A percentile compares a stretch with the other conserved stretches of the same genome.
Evolutionary conservation across 2,329 filamentous ascomycete species (phyloP).

Genomic region (Paecilomyces fulvus): DNA sequence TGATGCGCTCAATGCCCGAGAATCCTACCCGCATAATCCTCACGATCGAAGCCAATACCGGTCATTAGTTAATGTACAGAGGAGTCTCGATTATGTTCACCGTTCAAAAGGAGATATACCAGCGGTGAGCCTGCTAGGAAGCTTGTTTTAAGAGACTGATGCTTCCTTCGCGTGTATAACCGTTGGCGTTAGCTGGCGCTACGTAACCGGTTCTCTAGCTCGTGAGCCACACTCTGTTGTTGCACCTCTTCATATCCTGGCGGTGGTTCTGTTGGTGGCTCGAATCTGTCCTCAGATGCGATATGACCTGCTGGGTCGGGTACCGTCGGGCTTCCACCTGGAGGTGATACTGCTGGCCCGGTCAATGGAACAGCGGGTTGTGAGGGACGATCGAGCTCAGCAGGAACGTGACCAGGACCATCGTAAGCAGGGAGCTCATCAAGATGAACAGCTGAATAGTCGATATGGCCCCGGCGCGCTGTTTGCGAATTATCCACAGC

Average conservation of each 20-base stretch:
- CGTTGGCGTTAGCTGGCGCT: conserved; percentile 16
- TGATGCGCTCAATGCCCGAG: background rate
- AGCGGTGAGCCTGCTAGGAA: background rate
- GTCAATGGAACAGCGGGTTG: background rate
- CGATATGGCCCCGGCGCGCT: conserved; percentile 40
- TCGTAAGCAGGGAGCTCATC: conserved; percentile 88
- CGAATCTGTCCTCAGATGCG: conserved; percentile 24
- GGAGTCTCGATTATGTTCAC: background rate
- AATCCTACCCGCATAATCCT: background rate
- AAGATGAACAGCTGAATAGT: conserved; percentile 60
- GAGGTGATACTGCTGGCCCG: background rate
- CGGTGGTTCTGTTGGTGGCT: conserved; percentile 64
- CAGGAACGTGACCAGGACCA: conserved; percentile 39
- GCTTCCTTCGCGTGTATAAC: background rate
- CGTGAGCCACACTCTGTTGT: conserved; percentile 66
- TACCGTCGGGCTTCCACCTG: background rate
- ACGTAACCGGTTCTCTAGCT: conserved; percentile 54
- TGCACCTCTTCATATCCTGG: conserved; percentile 90
- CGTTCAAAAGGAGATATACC: background rate
- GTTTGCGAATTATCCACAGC: conserved; percentile 50
- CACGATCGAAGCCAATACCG: background rate
- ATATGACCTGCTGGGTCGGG: conserved; percentile 12
- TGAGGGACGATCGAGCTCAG: background rate
- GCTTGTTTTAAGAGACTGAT: background rate
- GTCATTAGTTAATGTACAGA: background rate